These are phyloP conservation scores for Mycotypha africana DNA, from an alignment of 371 early-diverging fungal genomes.

Conservation along the genomic window DNA sequence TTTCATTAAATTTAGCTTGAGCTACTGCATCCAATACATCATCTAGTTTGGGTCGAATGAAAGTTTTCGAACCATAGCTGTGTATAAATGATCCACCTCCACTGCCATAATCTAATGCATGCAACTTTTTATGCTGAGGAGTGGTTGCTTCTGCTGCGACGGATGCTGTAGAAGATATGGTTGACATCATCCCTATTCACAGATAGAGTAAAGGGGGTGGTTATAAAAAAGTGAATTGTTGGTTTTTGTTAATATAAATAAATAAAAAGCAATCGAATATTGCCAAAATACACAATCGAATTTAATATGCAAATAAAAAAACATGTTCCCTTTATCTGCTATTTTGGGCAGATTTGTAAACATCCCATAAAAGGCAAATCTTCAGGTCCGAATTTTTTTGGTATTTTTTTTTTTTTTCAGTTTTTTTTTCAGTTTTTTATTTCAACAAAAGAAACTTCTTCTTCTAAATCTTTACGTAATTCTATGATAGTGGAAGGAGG, in stretches of 20 bases:
- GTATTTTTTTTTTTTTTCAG: too few relatives aligned
- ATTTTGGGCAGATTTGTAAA: conserved; percentile 11
- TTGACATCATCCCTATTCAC: conserved; percentile 1
- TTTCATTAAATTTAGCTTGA: conserved; percentile 76
- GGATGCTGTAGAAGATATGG: conserved; percentile 4
- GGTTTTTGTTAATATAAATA: not conserved
- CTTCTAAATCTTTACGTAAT: conserved; percentile 22
- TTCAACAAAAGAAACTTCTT: conserved; percentile 7
- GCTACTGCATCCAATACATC: conserved; percentile 63
- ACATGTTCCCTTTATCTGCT: not conserved
- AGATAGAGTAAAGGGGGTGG: not conserved
- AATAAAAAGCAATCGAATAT: too few relatives aligned
- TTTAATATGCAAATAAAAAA: too few relatives aligned
- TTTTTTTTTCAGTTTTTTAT: not conserved
- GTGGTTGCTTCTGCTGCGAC: too few relatives aligned
- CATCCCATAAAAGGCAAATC: conserved; percentile 13
- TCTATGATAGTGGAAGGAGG: conserved; percentile 49
- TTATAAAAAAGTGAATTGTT: not conserved
- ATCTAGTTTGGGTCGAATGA: conserved; percentile 30
- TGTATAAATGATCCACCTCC: conserved; percentile 42
- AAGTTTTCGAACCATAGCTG: conserved; percentile 43
- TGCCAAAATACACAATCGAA: too few relatives aligned
- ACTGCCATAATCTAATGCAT: conserved; percentile 6
- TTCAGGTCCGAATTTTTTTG: conserved; percentile 7
- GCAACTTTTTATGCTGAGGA: too few relatives aligned